Evolutionary conservation across 2,329 filamentous ascomycete genomes (phyloP).

Genomic region (Alternaria viburni): DNA sequence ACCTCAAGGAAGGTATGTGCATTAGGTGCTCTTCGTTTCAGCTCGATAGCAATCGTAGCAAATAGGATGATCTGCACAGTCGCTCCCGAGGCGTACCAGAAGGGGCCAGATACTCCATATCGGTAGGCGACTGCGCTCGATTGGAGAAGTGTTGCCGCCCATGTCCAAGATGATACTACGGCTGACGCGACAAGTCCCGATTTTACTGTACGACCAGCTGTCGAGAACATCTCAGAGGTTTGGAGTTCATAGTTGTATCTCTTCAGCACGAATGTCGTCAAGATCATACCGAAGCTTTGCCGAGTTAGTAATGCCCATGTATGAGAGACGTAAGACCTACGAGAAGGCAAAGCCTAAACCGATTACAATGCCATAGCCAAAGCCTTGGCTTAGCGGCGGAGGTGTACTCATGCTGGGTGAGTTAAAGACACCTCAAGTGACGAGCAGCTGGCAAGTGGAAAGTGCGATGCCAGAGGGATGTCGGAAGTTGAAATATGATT

Average conservation of each 20-base stretch:
- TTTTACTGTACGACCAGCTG: constrained; percentile 86
- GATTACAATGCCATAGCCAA: constrained; percentile 79
- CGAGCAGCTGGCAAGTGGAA: neutral
- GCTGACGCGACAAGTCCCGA: constrained; percentile 86
- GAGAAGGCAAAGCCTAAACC: constrained; percentile 77
- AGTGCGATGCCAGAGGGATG: neutral
- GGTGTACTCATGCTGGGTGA: constrained; percentile 6
- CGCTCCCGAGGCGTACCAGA: constrained; percentile 67
- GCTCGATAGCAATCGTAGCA: constrained; percentile 85
- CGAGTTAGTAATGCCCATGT: constrained; percentile 12
- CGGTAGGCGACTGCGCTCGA: constrained; percentile 81
- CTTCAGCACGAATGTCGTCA: constrained; percentile 73
- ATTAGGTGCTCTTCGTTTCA: constrained; percentile 86
- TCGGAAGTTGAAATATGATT: neutral
- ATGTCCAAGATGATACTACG: constrained; percentile 93
- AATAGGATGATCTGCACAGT: constrained; percentile 74
- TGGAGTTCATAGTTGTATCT: constrained; percentile 78
- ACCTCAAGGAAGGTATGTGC: constrained; percentile 86
- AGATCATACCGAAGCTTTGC: constrained; percentile 69
- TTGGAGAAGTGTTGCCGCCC: constrained; percentile 84
- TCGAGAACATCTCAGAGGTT: constrained; percentile 92
- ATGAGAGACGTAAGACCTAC: constrained; percentile 33
- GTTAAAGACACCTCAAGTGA: neutral
- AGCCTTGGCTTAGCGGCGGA: constrained; percentile 61
- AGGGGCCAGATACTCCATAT: constrained; percentile 72